Percentiles rank a stretch among this genome's conserved stretches.
Conservation (phyloP, 1,139 yeast species). For the Blastobotrys indianensis region DNA sequence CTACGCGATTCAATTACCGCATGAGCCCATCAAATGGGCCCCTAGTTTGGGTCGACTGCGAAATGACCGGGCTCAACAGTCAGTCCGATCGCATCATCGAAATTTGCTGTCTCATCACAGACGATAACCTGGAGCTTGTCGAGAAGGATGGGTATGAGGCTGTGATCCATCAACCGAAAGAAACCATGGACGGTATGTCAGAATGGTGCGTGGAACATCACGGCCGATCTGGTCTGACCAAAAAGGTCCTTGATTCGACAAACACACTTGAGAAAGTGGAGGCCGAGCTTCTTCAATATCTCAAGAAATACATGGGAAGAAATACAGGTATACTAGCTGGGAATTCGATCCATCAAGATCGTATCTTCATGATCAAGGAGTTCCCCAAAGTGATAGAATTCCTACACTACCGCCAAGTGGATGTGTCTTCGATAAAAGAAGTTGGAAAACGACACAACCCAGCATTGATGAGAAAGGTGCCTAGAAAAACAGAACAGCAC, state of each 20-base stretch:
- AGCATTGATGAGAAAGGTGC: slow-evolving; percentile 47
- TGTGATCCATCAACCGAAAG: slow-evolving; percentile 65
- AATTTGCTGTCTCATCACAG: slow-evolving; percentile 85
- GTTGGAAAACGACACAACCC: slow-evolving; percentile 75
- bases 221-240: slow-evolving; percentile 68
- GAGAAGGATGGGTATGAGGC: slow-evolving; percentile 73
- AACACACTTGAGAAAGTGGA: slow-evolving; percentile 59
- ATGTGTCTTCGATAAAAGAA: slow-evolving; percentile 81
- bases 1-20: background rate
- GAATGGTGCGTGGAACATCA: slow-evolving; percentile 85
- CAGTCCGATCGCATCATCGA: slow-evolving; percentile 75
- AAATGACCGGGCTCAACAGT: slow-evolving; percentile 90
- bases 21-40: slow-evolving; percentile 13
- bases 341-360: slow-evolving; percentile 87
- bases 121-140: slow-evolving; percentile 62
- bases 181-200: slow-evolving; percentile 65
- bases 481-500: slow-evolving; percentile 63
- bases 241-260: slow-evolving; percentile 53
- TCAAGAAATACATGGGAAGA: slow-evolving; percentile 49
- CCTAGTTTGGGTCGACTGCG: slow-evolving; percentile 80
- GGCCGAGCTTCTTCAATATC: slow-evolving; percentile 53
- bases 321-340: slow-evolving; percentile 75
- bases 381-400: slow-evolving; percentile 61
- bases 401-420: slow-evolving; percentile 79
- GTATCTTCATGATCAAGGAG: slow-evolving; percentile 75